Percentiles rank a stretch among this genome's conserved stretches.
Evolutionary conservation across 1,284 basidiomycete genomes (phyloP).

Genomic region (Hemileia vastatrix): DNA sequence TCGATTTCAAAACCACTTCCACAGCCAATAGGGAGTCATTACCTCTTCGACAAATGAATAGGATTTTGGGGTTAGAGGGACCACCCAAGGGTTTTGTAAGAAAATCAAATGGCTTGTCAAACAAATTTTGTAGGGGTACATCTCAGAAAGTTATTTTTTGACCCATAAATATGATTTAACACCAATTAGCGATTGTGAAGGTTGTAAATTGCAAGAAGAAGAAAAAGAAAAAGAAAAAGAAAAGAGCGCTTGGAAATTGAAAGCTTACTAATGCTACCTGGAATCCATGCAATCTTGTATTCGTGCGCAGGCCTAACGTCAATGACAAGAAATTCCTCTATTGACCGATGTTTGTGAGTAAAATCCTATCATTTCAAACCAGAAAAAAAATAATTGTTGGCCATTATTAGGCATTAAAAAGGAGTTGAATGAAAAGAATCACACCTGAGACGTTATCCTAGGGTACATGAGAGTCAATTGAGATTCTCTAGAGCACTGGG

Average conservation of each 20-base stretch:
- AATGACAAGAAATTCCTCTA: no score
- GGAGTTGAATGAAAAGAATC: neutral
- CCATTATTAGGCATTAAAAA: no score
- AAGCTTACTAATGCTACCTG: no score
- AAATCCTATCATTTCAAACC: no score
- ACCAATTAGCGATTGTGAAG: no score
- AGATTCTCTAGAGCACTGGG: conserved; percentile 55
- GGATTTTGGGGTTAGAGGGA: conserved; percentile 37
- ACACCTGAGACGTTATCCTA: neutral
- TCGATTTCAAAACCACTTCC: conserved; percentile 50
- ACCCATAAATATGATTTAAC: no score
- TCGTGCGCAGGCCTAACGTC: no score
- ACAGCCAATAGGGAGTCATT: conserved; percentile 89
- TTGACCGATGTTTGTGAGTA: no score
- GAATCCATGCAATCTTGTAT: no score
- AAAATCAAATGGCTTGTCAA: conserved; percentile 35
- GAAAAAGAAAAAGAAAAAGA: neutral
- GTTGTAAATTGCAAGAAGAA: conserved; percentile 11
- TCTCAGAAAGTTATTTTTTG: no score
- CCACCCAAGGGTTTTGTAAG: no score
- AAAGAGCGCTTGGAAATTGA: neutral
- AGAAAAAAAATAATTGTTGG: no score
- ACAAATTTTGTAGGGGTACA: conserved; percentile 38
- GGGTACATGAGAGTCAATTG: conserved; percentile 43
- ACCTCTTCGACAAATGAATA: conserved; percentile 73